These are phyloP conservation scores for Suillus ampliporus DNA, from an alignment of 768 basidiomycete species.

Conservation along the genomic window DNA sequence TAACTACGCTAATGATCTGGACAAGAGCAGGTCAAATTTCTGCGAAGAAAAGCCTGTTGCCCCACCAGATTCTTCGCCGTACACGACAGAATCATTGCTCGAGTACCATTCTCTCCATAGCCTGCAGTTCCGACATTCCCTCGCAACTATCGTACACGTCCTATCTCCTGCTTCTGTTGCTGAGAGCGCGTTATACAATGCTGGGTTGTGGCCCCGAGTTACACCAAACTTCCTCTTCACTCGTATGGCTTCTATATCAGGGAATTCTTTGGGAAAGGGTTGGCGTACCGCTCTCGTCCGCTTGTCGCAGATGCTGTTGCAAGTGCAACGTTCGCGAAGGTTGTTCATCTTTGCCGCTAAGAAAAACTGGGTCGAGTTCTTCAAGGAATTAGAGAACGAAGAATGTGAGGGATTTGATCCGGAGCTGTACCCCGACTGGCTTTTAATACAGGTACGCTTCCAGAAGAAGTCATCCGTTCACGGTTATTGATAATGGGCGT, in stretches of 20 bases:
- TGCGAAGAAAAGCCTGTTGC: not conserved
- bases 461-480: not conserved
- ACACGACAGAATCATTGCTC: not conserved
- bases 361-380: constrained; percentile 11
- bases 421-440: constrained; percentile 8
- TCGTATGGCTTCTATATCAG: constrained; percentile 26
- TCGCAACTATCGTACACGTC: not conserved
- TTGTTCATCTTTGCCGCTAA: constrained; percentile 27
- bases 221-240: constrained; percentile 33
- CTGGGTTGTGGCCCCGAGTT: constrained; percentile 40
- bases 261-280: constrained; percentile 4
- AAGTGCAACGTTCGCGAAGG: constrained; percentile 39
- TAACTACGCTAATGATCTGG: constrained; percentile 19
- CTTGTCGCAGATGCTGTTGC: constrained; percentile 33
- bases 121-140: not conserved
- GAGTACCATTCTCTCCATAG: not conserved
- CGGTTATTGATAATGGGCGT: not conserved
- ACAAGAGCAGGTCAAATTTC: not conserved
- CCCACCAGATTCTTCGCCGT: not conserved
- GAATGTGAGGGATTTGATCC: constrained; percentile 12
- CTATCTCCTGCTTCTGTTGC: not conserved
- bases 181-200: constrained; percentile 11
- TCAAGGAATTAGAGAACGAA: constrained; percentile 16
- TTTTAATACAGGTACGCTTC: constrained; percentile 19
- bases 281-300: constrained; percentile 35